A percentile compares a stretch with the other conserved stretches of the same genome.
phyloP scores from a whole-genome alignment of 331 rosid species.

The Quercus tomentella region DNA sequence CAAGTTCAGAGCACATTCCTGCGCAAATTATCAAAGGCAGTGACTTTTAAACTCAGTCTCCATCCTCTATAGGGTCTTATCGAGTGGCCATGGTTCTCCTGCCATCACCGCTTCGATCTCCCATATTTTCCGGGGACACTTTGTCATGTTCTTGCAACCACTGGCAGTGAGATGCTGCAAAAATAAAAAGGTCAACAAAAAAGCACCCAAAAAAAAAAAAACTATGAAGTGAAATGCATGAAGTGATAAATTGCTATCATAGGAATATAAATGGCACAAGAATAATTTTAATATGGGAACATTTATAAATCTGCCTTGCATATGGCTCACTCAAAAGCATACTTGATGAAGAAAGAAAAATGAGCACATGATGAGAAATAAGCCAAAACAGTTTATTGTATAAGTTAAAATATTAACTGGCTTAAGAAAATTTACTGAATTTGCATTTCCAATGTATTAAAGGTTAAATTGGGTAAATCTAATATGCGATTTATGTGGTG shows the following conservation, averaged over 20 bases:
- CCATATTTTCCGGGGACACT: constrained; percentile 58
- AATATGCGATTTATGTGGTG: neutral
- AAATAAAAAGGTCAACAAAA: neutral
- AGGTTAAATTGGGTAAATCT: neutral
- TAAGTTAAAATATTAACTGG: neutral
- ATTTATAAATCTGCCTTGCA: neutral
- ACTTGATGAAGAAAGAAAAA: neutral
- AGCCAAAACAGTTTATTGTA: neutral
- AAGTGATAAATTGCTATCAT: neutral
- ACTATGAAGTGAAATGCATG: neutral
- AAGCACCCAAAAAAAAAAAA: neutral
- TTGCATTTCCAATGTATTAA: neutral
- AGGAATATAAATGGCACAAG: neutral
- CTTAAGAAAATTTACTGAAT: neutral
- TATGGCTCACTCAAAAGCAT: neutral
- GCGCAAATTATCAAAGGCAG: neutral
- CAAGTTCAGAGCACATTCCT: too few species aligned
- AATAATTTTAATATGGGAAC: neutral
- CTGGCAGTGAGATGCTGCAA: constrained; percentile 60
- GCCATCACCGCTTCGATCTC: constrained; percentile 93
- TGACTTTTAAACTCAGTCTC: neutral
- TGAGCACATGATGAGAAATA: neutral
- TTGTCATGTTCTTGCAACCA: constrained; percentile 83
- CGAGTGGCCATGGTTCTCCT: constrained; percentile 72
- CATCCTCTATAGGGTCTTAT: constrained; percentile 24